Conservation (phyloP, 192 early-diverging fungal genomes). For the Podila horticola region DNA sequence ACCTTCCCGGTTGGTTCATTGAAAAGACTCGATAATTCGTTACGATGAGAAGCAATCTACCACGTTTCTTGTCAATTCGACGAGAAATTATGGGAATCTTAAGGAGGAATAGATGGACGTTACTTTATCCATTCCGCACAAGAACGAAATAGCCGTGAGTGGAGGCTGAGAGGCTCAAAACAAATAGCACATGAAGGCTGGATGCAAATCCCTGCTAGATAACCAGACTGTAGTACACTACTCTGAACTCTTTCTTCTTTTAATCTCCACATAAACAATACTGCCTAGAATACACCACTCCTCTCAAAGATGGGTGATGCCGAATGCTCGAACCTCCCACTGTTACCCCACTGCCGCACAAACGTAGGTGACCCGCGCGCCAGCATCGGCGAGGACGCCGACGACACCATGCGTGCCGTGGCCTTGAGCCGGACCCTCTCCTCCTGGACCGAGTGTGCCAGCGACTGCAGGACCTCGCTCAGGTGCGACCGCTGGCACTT, state of each 20-base stretch:
- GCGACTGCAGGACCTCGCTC: background rate
- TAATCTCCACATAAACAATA: background rate
- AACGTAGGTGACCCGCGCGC: background rate
- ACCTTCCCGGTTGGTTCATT: too few relatives aligned
- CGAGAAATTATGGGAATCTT: too few relatives aligned
- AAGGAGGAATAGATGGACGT: too few relatives aligned
- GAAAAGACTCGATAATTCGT: too few relatives aligned
- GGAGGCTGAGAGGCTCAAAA: too few relatives aligned
- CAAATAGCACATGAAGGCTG: too few relatives aligned
- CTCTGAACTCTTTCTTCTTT: background rate
- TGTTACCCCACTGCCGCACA: background rate
- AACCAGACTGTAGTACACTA: too few relatives aligned
- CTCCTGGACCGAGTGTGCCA: constrained; percentile 5
- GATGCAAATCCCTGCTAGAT: too few relatives aligned
- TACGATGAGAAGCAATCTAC: too few relatives aligned
- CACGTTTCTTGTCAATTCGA: too few relatives aligned
- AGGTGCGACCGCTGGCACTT: constrained; percentile 21
- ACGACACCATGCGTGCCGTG: background rate
- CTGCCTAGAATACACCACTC: background rate
- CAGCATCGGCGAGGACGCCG: background rate
- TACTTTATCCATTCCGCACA: too few relatives aligned
- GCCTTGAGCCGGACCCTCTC: constrained; percentile 1
- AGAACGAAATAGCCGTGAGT: too few relatives aligned
- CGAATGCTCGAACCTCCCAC: background rate
- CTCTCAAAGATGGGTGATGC: background rate